Base-by-base conservation (phyloP, 768 basidiomycete species). In the Lactarius quietus region DNA sequence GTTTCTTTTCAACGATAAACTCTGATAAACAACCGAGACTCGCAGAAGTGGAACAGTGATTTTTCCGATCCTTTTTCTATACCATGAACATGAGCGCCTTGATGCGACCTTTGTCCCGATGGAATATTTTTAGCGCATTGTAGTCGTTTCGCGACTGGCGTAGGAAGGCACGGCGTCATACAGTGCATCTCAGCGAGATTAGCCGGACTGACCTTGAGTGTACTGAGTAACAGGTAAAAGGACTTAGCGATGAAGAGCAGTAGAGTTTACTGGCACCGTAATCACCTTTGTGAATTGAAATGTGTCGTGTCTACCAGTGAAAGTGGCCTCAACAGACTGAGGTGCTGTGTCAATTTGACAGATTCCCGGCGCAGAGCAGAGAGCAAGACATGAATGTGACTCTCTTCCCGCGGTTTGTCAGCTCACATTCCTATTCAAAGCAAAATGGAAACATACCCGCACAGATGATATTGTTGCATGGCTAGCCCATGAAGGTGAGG, bases 201-300 rank as follows among this genome's bases (percentile, higher is more conserved):
- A n/a, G 10, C 45, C 6, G n/a, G 38, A 66, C 72, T n/a, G 57
- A 83, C 83, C 81, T 76, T 85, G 85, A 3, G 81, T 77, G 68
- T 84, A 85, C 84, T 85, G 57, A 10, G 15, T 36, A 56, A 31
- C 51, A 29, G 1, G 53, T 54, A 5, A 2, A 14, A 18, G 53
- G 8, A 9, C 53, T 28, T 20, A 33, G 33, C 29, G 53, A 29
- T 6, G 28, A 29, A 28, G 7, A 6, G 12, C 51, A 6, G 14
- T 15, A 18, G 26, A 15, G n/a, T 51, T 54, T 31, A 31, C 7
- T 29, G 7, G 53, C 7, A 18, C 20, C 29, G 6, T 67, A 72
- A 26, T 59, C 45, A 83, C 86, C 78, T 87, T 87, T 0, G 86
- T 87, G 57, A 83, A 87, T 69, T 84, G 80, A 68, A 86, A 87